Evolutionary conservation across 352 stramenopile species (phyloP).

Genomic region (Phytophthora vignae): DNA sequence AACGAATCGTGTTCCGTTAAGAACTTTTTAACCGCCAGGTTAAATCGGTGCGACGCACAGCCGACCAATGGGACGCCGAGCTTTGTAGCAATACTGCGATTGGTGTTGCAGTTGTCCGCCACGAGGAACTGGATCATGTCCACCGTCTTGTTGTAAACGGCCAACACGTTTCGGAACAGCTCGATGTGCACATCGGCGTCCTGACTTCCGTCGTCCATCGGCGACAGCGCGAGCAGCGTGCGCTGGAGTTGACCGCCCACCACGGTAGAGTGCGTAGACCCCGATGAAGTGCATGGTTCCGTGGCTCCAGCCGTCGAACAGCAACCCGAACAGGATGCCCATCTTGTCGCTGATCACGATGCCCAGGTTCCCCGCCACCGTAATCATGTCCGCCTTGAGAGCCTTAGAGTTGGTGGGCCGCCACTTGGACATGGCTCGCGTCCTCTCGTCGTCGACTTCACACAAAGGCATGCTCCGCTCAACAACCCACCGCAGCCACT

Average conservation of each 20-base stretch:
- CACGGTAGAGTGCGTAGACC: constrained; percentile 10
- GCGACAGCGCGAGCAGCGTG: constrained; percentile 2
- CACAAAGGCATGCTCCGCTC: too few species aligned
- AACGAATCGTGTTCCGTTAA: too few species aligned
- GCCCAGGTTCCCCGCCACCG: background rate
- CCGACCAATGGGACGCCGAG: constrained; percentile 24
- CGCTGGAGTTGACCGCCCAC: background rate
- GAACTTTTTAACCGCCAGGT: constrained; percentile 6
- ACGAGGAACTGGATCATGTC: constrained; percentile 9
- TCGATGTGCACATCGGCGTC: constrained; percentile 6
- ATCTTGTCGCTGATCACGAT: background rate
- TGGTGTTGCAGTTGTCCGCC: constrained; percentile 26
- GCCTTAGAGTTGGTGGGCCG: constrained; percentile 5
- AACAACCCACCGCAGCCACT: too few species aligned
- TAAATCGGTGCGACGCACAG: constrained; percentile 21
- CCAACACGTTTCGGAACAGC: constrained; percentile 1
- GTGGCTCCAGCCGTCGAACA: constrained; percentile 13
- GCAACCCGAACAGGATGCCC: constrained; percentile 4
- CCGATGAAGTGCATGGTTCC: background rate
- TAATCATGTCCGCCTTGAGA: background rate
- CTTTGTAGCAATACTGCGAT: constrained; percentile 8
- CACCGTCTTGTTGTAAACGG: too few species aligned
- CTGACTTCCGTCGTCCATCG: constrained; percentile 14
- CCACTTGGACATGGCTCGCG: too few species aligned
- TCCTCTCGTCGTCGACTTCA: too few species aligned